These are phyloP conservation scores for Saccharomyces mikatae DNA, from an alignment of 805 yeast species.

Conservation along the genomic window DNA sequence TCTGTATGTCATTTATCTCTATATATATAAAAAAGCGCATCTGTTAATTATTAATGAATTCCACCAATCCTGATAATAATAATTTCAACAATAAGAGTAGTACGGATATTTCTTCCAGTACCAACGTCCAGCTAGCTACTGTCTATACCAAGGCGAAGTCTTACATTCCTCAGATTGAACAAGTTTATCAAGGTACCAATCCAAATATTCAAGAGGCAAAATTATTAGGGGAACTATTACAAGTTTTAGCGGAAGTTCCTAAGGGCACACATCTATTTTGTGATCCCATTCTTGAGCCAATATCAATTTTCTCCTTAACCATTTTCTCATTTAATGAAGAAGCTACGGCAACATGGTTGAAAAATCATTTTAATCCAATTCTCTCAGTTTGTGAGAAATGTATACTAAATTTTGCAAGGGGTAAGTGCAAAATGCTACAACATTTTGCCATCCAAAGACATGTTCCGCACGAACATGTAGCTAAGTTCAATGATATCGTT, in stretches of 20 bases:
- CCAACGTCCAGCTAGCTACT: neutral
- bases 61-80: neutral
- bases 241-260: slow-evolving; percentile 27
- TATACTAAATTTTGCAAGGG: slow-evolving; percentile 43
- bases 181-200: slow-evolving; percentile 24
- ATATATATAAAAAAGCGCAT: neutral
- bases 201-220: slow-evolving; percentile 23
- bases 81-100: neutral
- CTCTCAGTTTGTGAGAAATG: slow-evolving; percentile 48
- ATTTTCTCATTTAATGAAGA: slow-evolving; percentile 50
- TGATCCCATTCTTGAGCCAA: slow-evolving; percentile 39
- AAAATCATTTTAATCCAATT: slow-evolving; percentile 32
- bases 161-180: slow-evolving; percentile 19
- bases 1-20: neutral
- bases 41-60: neutral
- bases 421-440: slow-evolving; percentile 43
- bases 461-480: slow-evolving; percentile 37
- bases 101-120: neutral
- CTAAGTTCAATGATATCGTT: slow-evolving; percentile 29
- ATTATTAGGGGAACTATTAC: slow-evolving; percentile 34
- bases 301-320: slow-evolving; percentile 47
- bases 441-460: slow-evolving; percentile 45
- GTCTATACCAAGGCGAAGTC: slow-evolving; percentile 11
- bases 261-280: slow-evolving; percentile 47
- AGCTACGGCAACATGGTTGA: slow-evolving; percentile 39